A percentile compares a stretch with the other conserved stretches of the same genome.
These are phyloP conservation scores for Trichoderma oligosporum DNA, from an alignment of 2,329 filamentous ascomycete genomes.

Conservation along the genomic window DNA sequence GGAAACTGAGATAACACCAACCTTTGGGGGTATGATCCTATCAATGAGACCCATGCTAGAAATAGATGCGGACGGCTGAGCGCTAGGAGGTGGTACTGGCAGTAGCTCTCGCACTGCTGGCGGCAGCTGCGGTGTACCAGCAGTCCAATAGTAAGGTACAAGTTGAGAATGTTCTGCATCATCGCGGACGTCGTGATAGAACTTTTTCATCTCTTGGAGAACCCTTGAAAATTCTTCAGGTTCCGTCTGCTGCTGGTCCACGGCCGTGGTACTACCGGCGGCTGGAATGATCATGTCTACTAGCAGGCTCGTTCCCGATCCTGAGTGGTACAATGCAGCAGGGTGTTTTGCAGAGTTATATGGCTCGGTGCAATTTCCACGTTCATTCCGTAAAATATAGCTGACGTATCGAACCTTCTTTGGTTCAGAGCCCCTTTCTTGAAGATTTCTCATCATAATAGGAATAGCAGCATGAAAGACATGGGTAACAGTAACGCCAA, in stretches of 20 bases:
- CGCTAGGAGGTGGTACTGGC: constrained; percentile 28
- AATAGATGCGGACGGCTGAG: constrained; percentile 29
- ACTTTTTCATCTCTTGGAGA: constrained; percentile 27
- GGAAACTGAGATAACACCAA: constrained; percentile 29
- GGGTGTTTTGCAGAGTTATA: constrained; percentile 27
- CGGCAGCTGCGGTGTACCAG: constrained; percentile 20
- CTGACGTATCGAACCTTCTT: constrained; percentile 28
- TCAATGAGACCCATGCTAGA: constrained; percentile 38
- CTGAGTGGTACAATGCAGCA: constrained; percentile 32
- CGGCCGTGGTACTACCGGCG: not conserved
- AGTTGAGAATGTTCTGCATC: constrained; percentile 31
- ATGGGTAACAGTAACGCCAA: constrained; percentile 30
- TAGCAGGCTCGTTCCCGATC: constrained; percentile 26
- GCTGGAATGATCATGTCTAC: constrained; percentile 27
- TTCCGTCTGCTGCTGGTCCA: not conserved
- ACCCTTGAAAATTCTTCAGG: constrained; percentile 26
- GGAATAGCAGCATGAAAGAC: constrained; percentile 34
- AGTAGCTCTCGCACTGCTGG: constrained; percentile 9
- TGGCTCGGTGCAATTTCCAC: constrained; percentile 25
- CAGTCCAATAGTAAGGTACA: constrained; percentile 26
- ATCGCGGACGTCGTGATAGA: constrained; percentile 30
- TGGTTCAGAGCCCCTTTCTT: not conserved
- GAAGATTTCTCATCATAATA: constrained; percentile 29
- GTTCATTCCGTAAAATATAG: constrained; percentile 35
- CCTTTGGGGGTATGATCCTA: constrained; percentile 28